A percentile compares a stretch with the other conserved stretches of the same genome.
phyloP scores from a whole-genome alignment of 768 basidiomycete species.

The Ramaria rubella region DNA sequence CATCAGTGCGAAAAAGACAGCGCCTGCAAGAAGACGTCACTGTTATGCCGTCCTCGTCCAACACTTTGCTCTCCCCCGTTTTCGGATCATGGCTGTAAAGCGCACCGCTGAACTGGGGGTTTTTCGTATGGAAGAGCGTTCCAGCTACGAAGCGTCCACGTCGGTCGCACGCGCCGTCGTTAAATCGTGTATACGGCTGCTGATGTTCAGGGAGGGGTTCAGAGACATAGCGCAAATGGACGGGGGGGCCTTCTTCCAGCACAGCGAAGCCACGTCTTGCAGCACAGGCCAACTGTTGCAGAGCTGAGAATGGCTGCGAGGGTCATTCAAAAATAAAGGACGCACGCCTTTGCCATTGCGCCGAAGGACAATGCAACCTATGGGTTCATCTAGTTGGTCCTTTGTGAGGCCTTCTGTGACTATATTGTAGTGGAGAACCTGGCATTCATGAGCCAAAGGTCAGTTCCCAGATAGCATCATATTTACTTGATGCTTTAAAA shows the following conservation, averaged over 20 bases:
- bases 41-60: conserved; percentile 62
- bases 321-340: neutral
- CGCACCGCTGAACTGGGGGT: conserved; percentile 45
- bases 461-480: neutral
- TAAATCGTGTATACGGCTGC: conserved; percentile 48
- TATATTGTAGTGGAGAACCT: conserved; percentile 51
- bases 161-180: conserved; percentile 64
- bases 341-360: conserved; percentile 40
- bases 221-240: conserved; percentile 39
- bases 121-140: conserved; percentile 39
- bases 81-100: conserved; percentile 54
- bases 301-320: neutral
- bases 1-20: conserved; percentile 58
- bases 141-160: conserved; percentile 62
- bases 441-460: neutral
- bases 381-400: conserved; percentile 47
- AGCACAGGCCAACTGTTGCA: conserved; percentile 48
- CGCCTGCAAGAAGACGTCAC: conserved; percentile 42
- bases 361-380: conserved; percentile 54
- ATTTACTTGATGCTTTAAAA: conserved; percentile 44
- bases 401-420: conserved; percentile 32
- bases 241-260: conserved; percentile 35
- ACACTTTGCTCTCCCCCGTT: conserved; percentile 39
- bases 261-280: conserved; percentile 51
- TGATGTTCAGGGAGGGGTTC: conserved; percentile 43